Base-by-base conservation (phyloP, 1,139 yeast species). In the Insectozyma bohioensis region DNA sequence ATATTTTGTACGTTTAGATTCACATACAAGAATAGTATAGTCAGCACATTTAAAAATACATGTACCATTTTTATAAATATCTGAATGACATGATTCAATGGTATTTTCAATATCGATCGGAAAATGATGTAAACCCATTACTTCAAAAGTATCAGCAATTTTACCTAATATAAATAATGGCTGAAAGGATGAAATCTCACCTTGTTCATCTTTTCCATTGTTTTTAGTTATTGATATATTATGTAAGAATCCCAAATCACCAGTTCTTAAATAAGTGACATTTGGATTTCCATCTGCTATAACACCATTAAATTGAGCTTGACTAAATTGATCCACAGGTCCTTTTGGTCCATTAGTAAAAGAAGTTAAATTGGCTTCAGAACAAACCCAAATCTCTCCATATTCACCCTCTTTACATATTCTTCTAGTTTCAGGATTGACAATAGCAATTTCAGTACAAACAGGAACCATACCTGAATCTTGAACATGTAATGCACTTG, bases 381-480 rank as follows among this genome's bases (percentile, higher is more conserved):
- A 84, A 41, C 85, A 77, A 2, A 92, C 94, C 98, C 98, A 92
- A 28, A 92, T 88, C 60, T 92, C 98, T 24, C 99, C 99, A 55
- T 80, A 82, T 55, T 94, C 98, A n/a, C 97, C 97, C 37, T 81
- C 83, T 40, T 75, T 78, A 56, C 98, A 92, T 12, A 88, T 63
- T 33, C 66, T 63, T 31, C 76, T 61, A 0, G 97, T 92, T 54
- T 90, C 97, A 0, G 98, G 98, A 46, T 94, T 94, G 4, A 92
- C 97, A 41, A 92, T 85, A 1, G 95, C 94, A 26, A 94, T 78
- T 52, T 88, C 95, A 0, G 97, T 86, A 52, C 95, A 86, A 11
- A 88, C 92, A 0, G 97, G 95, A 0, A 90, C 97, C 75, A 90
- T 85, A 6, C 99, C 99, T 0, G 95, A 85, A 52, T 94, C 98